phyloP scores from a whole-genome alignment of 805 yeast genomes.

The Lipomyces oligophaga region DNA sequence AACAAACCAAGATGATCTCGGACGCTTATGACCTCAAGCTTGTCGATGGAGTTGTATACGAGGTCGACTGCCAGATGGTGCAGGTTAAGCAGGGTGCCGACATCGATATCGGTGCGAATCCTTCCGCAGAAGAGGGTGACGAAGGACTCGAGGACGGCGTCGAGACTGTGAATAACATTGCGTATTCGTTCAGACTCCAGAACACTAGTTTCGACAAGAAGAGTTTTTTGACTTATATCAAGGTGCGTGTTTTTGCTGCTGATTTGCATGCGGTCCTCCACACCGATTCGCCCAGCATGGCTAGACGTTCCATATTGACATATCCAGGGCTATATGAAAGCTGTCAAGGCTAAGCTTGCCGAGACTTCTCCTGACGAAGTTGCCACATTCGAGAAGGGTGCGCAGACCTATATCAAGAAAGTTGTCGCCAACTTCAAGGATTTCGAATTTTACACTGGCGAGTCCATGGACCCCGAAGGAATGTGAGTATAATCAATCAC shows the following conservation, averaged over 20 bases:
- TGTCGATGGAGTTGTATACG: conserved; percentile 90
- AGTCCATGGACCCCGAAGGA: conserved; percentile 99
- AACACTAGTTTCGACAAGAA: conserved; percentile 96
- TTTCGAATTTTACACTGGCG: conserved; percentile 99
- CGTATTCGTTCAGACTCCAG: conserved; percentile 97
- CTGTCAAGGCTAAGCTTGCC: conserved; percentile 81
- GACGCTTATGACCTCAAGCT: conserved; percentile 89
- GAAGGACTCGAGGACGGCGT: conserved; percentile 79
- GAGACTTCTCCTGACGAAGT: conserved; percentile 86
- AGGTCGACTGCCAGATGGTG: conserved; percentile 94
- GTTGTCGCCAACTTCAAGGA: conserved; percentile 92
- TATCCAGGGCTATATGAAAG: conserved; percentile 82
- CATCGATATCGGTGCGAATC: conserved; percentile 98
- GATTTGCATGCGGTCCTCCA: no score
- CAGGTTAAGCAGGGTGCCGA: conserved; percentile 80
- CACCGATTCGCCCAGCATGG: background rate
- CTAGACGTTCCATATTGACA: no score
- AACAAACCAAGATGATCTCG: conserved; percentile 55
- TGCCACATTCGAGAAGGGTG: conserved; percentile 94
- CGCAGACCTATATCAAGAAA: conserved; percentile 93
- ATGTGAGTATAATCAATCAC: conserved; percentile 45
- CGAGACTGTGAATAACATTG: conserved; percentile 96
- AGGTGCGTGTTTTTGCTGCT: conserved; percentile 38
- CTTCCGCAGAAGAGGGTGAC: conserved; percentile 91
- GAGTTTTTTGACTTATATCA: conserved; percentile 93